Evolutionary conservation across 2,329 filamentous ascomycete genomes (phyloP).

Genomic region (Trichoderma polysporum): DNA sequence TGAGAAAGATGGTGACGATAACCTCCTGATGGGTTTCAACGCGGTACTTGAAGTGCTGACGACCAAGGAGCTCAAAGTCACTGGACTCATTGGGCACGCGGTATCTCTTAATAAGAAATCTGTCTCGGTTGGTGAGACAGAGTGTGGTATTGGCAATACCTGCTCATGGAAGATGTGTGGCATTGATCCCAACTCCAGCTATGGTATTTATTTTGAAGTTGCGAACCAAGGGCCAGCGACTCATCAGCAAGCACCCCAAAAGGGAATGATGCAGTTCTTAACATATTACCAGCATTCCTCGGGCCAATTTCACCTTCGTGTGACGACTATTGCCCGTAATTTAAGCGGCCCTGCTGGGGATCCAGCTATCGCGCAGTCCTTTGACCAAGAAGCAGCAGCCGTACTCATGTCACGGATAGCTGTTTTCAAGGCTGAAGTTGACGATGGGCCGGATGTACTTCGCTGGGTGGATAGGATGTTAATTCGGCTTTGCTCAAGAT

Average conservation of each 20-base stretch:
- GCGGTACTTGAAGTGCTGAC: conserved; percentile 93
- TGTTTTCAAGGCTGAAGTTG: conserved; percentile 97
- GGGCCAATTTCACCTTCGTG: conserved; percentile 91
- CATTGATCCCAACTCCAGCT: conserved; percentile 90
- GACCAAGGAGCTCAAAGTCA: conserved; percentile 97
- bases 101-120: conserved; percentile 98
- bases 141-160: conserved; percentile 97
- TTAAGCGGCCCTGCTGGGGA: conserved; percentile 92
- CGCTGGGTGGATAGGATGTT: conserved; percentile 99
- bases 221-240: conserved; percentile 86
- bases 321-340: conserved; percentile 89
- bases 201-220: conserved; percentile 97
- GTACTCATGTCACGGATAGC: conserved; percentile 99
- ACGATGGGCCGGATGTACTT: conserved; percentile 96
- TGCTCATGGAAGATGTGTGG: conserved; percentile 99
- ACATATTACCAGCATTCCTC: conserved; percentile 98
- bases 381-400: conserved; percentile 96
- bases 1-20: conserved; percentile 93
- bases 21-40: conserved; percentile 97
- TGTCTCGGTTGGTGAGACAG: conserved; percentile 92
- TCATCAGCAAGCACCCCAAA: conserved; percentile 82
- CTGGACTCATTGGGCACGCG: conserved; percentile 92
- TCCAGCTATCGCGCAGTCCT: conserved; percentile 91
- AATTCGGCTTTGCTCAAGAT: conserved; percentile 91
- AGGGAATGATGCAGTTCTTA: conserved; percentile 96